These are phyloP conservation scores for Platanus orientalis DNA, from an alignment of 164 flowering plant species.

Conservation along the genomic window DNA sequence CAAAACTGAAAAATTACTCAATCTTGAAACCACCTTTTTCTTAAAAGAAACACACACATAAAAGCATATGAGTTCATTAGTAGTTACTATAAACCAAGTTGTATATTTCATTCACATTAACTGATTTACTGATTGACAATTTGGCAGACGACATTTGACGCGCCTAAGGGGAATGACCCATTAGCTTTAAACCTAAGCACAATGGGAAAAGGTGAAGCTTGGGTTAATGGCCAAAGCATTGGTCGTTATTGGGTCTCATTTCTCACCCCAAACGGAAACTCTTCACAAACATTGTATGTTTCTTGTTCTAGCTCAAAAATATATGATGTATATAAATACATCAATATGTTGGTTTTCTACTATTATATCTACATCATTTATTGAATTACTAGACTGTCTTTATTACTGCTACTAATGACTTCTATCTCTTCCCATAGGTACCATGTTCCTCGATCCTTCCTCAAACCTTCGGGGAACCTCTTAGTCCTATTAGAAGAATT, in stretches of 20 bases:
- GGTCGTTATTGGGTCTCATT: conserved; percentile 77
- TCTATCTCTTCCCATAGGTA: conserved; percentile 32
- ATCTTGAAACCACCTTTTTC: no score
- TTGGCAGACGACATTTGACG: conserved; percentile 48
- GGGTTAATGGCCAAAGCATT: conserved; percentile 72
- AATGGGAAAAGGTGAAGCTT: conserved; percentile 82
- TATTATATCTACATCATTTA: background rate
- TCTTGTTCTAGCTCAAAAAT: no score
- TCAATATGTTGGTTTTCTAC: background rate
- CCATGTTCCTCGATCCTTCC: conserved; percentile 54
- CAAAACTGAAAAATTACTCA: no score
- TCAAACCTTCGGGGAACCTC: conserved; percentile 43
- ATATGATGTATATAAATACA: no score
- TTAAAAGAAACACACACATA: no score
- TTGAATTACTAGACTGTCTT: no score
- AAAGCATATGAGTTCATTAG: background rate
- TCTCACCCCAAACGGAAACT: conserved; percentile 30
- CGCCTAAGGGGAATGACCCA: conserved; percentile 50
- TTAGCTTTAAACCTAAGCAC: conserved; percentile 44
- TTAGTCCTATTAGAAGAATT: conserved; percentile 58
- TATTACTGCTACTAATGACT: background rate
- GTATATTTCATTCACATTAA: conserved; percentile 12
- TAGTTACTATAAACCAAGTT: background rate
- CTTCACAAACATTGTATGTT: conserved; percentile 51
- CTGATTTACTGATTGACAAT: conserved; percentile 23